phyloP scores from a whole-genome alignment of 1,284 basidiomycete species.

The Binderoboletus segoi region DNA sequence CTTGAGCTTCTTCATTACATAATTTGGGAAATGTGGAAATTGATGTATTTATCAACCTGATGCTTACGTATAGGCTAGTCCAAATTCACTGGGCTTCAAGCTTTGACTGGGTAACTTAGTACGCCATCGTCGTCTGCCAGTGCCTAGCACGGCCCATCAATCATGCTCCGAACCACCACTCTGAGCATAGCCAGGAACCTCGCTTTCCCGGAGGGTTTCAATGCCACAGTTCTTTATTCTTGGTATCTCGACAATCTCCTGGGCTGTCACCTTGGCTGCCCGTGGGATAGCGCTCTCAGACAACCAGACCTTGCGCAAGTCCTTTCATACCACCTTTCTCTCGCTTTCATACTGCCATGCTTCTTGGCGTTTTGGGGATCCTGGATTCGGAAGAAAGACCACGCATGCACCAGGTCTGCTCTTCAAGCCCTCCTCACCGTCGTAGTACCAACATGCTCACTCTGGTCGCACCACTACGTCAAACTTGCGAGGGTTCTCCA shows the following conservation, averaged over 20 bases:
- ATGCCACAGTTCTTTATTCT: background rate
- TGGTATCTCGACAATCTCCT: too few relatives aligned
- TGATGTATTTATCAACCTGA: too few relatives aligned
- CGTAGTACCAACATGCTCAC: conserved; percentile 37
- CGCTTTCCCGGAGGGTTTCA: conserved; percentile 4
- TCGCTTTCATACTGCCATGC: conserved; percentile 8
- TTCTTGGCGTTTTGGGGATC: conserved; percentile 4
- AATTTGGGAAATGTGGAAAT: too few relatives aligned
- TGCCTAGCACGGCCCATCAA: too few relatives aligned
- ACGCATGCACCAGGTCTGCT: conserved; percentile 24
- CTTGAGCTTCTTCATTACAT: too few relatives aligned
- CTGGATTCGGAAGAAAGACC: conserved; percentile 11
- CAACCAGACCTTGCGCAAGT: too few relatives aligned
- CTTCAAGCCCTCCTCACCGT: conserved; percentile 37
- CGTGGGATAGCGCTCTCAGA: too few relatives aligned
- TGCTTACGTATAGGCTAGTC: too few relatives aligned
- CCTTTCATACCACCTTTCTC: conserved; percentile 8
- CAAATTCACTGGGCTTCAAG: too few relatives aligned
- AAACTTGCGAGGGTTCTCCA: conserved; percentile 24
- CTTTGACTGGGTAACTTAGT: too few relatives aligned
- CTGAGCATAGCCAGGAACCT: conserved; percentile 11
- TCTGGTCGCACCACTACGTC: conserved; percentile 40
- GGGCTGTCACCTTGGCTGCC: too few relatives aligned
- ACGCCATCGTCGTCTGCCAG: too few relatives aligned
- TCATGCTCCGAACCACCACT: background rate